phyloP scores from a whole-genome alignment of 148 eudicot species.

The Chenopodium formosanum region DNA sequence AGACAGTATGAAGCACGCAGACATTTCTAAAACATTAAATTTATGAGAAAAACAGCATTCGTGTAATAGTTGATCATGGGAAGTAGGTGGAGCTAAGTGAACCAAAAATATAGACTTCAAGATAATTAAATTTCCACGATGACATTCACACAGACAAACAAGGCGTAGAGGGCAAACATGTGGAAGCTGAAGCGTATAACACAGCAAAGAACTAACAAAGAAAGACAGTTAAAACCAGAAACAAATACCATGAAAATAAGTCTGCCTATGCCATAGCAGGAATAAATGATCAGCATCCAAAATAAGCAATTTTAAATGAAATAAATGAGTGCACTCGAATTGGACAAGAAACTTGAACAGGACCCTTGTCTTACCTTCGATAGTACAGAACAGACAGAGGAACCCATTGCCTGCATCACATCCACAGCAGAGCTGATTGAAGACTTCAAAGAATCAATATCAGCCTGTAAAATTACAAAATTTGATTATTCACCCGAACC shows the following conservation, averaged over 20 bases:
- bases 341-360: neutral
- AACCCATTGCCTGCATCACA: slow-evolving; percentile 76
- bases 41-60: neutral
- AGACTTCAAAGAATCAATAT: slow-evolving; percentile 57
- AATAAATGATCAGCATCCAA: neutral
- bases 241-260: neutral
- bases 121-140: neutral
- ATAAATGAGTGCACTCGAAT: neutral
- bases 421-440: slow-evolving; percentile 79
- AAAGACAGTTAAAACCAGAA: neutral
- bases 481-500: neutral
- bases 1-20: neutral
- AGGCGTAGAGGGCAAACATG: neutral
- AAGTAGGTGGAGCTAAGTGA: neutral
- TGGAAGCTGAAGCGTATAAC: too few relatives aligned
- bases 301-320: neutral
- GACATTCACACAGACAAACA: neutral
- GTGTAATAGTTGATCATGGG: neutral
- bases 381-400: slow-evolving; percentile 62
- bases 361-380: slow-evolving; percentile 50
- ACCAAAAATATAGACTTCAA: neutral
- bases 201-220: too few relatives aligned
- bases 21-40: neutral
- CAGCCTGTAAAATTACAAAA: slow-evolving; percentile 52
- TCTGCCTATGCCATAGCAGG: neutral